Percentiles rank a stretch among this genome's conserved stretches.
These are phyloP conservation scores for Cystofilobasidium bisporidii DNA, from an alignment of 768 basidiomycete genomes.

Conservation along the genomic window DNA sequence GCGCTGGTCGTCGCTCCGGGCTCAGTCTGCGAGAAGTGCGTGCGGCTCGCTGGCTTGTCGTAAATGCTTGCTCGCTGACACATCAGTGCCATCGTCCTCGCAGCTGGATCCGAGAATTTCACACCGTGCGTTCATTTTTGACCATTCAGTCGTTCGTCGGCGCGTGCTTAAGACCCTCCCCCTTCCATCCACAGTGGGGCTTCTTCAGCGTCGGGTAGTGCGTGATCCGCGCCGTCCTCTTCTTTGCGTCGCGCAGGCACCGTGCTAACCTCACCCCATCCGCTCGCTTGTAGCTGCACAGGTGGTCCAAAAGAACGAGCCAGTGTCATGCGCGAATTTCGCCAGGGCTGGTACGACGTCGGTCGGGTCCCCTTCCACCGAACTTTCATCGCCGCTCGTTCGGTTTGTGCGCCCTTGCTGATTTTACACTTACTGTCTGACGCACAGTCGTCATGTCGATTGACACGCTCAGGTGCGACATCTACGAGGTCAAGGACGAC, in stretches of 20 bases:
- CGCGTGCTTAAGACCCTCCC: conserved; percentile 14
- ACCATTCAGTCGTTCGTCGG: background rate
- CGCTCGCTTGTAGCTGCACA: background rate
- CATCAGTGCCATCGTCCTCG: background rate
- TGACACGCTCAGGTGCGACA: conserved; percentile 62
- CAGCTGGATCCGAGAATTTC: conserved; percentile 73
- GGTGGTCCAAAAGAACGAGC: background rate
- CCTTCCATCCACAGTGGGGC: conserved; percentile 59
- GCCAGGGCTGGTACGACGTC: conserved; percentile 6
- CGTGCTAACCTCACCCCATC: background rate
- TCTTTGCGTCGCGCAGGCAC: too few species aligned
- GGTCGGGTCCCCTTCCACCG: background rate
- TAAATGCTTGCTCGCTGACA: background rate
- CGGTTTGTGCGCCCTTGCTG: background rate
- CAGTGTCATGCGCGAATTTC: conserved; percentile 9
- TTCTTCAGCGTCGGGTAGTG: conserved; percentile 69
- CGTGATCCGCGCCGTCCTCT: too few species aligned
- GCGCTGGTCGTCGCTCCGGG: conserved; percentile 79
- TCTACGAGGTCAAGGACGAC: conserved; percentile 57
- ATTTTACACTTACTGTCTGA: background rate
- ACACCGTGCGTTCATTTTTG: conserved; percentile 50
- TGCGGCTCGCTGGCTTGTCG: too few species aligned
- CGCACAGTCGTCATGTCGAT: conserved; percentile 67
- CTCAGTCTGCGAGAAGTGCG: conserved; percentile 46
- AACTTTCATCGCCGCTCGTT: background rate